Percentiles rank a stretch among this genome's conserved stretches.
phyloP scores from a whole-genome alignment of 192 early-diverging fungal genomes.

The Bifiguratus adelaidae region DNA sequence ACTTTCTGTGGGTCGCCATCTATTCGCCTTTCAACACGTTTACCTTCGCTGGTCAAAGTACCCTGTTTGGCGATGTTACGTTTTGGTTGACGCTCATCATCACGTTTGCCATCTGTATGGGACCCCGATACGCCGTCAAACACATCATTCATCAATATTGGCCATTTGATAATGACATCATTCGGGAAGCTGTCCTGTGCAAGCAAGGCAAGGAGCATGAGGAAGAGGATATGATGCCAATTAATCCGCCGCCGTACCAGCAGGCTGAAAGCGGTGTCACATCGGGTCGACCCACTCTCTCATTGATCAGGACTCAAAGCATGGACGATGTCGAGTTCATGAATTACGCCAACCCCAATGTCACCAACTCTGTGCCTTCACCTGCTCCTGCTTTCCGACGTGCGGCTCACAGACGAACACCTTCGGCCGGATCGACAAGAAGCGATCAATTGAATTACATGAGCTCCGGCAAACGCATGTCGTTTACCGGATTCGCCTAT shows the following conservation, averaged over 20 bases:
- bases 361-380: neutral
- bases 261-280: neutral
- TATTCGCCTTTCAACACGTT: constrained; percentile 36
- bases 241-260: constrained; percentile 2
- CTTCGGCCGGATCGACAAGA: neutral
- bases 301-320: neutral
- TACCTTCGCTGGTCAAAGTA: constrained; percentile 16
- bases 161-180: constrained; percentile 76
- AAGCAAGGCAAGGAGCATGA: constrained; percentile 48
- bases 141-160: constrained; percentile 55
- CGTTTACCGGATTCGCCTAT: constrained; percentile 33
- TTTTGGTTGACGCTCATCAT: constrained; percentile 66
- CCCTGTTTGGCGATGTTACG: constrained; percentile 45
- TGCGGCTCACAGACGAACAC: neutral
- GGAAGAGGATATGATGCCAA: constrained; percentile 13
- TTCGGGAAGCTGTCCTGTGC: constrained; percentile 62
- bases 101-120: constrained; percentile 45
- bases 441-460: constrained; percentile 24
- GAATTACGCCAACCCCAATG: neutral
- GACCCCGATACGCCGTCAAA: constrained; percentile 63
- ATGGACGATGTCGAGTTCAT: neutral
- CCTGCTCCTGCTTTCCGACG: neutral
- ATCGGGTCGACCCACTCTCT: neutral
- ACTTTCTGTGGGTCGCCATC: constrained; percentile 47
- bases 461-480: constrained; percentile 24